phyloP scores from a whole-genome alignment of 2,329 filamentous ascomycete genomes.

The Neophaeococcomyces aloes region DNA sequence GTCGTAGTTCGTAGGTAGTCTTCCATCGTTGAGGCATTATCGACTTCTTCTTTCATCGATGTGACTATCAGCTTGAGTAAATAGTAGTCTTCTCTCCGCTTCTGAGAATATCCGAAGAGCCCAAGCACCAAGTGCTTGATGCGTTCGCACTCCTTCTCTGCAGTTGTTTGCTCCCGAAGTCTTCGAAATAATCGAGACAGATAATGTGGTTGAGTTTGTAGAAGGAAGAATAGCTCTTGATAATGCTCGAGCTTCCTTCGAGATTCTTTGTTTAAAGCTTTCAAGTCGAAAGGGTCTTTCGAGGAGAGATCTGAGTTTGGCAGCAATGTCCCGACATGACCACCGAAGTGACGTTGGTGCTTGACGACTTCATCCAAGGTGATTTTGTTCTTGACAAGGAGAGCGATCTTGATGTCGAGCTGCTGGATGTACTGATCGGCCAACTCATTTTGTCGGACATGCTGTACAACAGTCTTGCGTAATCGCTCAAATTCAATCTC shows the following conservation, averaged over 20 bases:
- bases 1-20: constrained; percentile 84
- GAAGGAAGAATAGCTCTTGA: constrained; percentile 92
- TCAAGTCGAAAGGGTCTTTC: constrained; percentile 87
- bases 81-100: constrained; percentile 93
- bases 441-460: constrained; percentile 93
- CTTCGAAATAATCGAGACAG: constrained; percentile 78
- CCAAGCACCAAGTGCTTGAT: constrained; percentile 93
- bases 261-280: constrained; percentile 94
- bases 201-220: constrained; percentile 94
- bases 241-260: constrained; percentile 92
- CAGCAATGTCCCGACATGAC: constrained; percentile 71
- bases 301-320: constrained; percentile 82
- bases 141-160: constrained; percentile 86
- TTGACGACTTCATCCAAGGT: constrained; percentile 95
- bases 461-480: constrained; percentile 91
- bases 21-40: constrained; percentile 59
- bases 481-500: constrained; percentile 94
- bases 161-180: constrained; percentile 68
- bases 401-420: constrained; percentile 95
- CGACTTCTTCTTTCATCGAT: constrained; percentile 77
- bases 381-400: constrained; percentile 98
- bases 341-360: constrained; percentile 92
- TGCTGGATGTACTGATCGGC: constrained; percentile 97
- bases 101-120: constrained; percentile 93
- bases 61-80: constrained; percentile 76